Evolutionary conservation across 225 moss, liverwort and hornwort species (phyloP).

Genomic region (Lunularia cruciata): DNA sequence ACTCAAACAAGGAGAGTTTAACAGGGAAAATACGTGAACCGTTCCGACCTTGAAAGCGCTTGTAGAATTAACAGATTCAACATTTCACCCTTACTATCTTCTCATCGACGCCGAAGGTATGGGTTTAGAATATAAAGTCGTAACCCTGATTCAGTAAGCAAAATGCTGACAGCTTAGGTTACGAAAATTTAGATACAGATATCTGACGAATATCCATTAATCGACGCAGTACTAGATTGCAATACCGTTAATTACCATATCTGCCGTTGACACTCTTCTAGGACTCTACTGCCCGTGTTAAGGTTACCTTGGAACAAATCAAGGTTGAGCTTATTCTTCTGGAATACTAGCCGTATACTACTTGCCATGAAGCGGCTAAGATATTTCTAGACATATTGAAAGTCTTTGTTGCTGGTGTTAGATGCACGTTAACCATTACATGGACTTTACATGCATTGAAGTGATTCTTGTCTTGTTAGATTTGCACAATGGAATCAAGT

Average conservation of each 20-base stretch:
- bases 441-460: too few species aligned
- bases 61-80: background rate
- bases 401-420: too few species aligned
- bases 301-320: conserved; percentile 2
- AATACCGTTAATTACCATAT: background rate
- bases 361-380: background rate
- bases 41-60: background rate
- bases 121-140: background rate
- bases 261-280: background rate
- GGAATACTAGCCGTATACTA: conserved; percentile 3
- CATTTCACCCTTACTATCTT: background rate
- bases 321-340: background rate
- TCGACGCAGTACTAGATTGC: background rate
- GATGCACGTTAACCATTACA: too few species aligned
- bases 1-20: background rate
- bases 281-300: background rate
- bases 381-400: background rate
- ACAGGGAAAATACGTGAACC: background rate
- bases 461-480: too few species aligned
- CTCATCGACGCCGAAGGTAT: background rate
- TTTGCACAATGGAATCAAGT: too few species aligned
- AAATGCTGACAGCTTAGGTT: background rate
- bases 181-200: background rate
- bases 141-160: background rate
- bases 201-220: too few species aligned